Base-by-base conservation (phyloP, 2,329 filamentous ascomycete genomes). In the Colletotrichum orchidophilum region DNA sequence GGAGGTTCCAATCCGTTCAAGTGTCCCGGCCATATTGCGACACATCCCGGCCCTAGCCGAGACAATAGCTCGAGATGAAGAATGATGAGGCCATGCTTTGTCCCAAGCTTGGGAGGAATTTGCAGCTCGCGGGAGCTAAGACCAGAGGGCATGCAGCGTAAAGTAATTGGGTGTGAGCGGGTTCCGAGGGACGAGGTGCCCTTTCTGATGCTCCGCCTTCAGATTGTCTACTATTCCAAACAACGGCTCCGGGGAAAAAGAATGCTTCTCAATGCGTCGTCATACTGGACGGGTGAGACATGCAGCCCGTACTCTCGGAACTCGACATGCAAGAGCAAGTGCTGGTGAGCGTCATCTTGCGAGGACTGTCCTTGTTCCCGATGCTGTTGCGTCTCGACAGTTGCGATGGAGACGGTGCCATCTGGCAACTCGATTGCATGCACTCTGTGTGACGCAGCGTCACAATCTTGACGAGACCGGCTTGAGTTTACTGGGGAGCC, bases 11-110 rank as follows among this genome's bases (percentile, higher is more conserved):
- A 49, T 49, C 24, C 2, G 58, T 29, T 39, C 50, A 46, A 27
- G 58, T 21, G 57, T 46, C 33, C 31, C 46, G 33, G 39, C 21
- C 58, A 52, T 21, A 29, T 54, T 54, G 35, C 46, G 69, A 68
- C 53, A 63, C 46, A 15, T 58, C 52, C 64, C 53, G 67, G 26
- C 33, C 58, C 31, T 39, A 21, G 57, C 53, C 64, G 64, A 71
- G 64, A 63, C 64, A 46, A 26, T 13, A 21, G n/a, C 21, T 42
- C 68, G 69, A 49, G 64, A 63, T 39, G 69, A 59, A 63, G 64
- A 68, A 59, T 67, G 52, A 46, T 46, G 53, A 59, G 58, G 42
- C 18, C 64, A 35, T 53, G 57, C 33, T 53, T 52, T 24, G 49
- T 70, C 52, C 54, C 52, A 62, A 57, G 52, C 39, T 62, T 58